Evolutionary conservation across 257 asterid genomes (phyloP).

Genomic region (Gentiana dahurica): DNA sequence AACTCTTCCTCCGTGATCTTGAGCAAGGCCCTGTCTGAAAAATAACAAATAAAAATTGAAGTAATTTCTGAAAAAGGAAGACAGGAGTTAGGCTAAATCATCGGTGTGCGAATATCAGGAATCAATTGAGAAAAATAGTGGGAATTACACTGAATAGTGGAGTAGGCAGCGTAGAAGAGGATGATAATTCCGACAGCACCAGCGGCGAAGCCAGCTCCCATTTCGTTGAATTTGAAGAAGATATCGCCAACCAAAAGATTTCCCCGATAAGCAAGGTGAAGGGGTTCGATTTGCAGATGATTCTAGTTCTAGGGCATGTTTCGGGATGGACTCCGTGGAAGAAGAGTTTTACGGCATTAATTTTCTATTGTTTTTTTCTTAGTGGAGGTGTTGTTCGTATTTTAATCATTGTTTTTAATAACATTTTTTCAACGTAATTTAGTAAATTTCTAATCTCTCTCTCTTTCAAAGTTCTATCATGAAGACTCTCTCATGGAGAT

Average conservation of each 20-base stretch:
- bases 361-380: too few species aligned
- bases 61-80: not conserved
- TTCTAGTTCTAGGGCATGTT: too few species aligned
- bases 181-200: slow-evolving; percentile 71
- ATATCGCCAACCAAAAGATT: slow-evolving; percentile 20
- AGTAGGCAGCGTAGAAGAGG: slow-evolving; percentile 61
- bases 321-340: too few species aligned
- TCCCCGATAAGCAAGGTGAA: not conserved
- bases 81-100: too few species aligned
- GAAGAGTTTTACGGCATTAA: too few species aligned
- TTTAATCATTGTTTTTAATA: too few species aligned
- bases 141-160: slow-evolving; percentile 70
- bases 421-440: too few species aligned
- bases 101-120: not conserved
- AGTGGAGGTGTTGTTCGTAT: too few species aligned
- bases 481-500: too few species aligned
- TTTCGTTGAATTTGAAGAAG: slow-evolving; percentile 11
- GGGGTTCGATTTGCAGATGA: too few species aligned
- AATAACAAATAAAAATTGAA: slow-evolving; percentile 2
- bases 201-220: slow-evolving; percentile 65
- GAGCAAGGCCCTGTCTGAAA: slow-evolving; percentile 82
- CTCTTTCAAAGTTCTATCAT: too few species aligned
- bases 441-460: too few species aligned
- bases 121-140: not conserved
- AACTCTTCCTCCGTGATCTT: slow-evolving; percentile 89